Percentiles rank a stretch among this genome's conserved stretches.
Conservation (phyloP, 1,139 yeast genomes). For the Suhomyces taliae region DNA sequence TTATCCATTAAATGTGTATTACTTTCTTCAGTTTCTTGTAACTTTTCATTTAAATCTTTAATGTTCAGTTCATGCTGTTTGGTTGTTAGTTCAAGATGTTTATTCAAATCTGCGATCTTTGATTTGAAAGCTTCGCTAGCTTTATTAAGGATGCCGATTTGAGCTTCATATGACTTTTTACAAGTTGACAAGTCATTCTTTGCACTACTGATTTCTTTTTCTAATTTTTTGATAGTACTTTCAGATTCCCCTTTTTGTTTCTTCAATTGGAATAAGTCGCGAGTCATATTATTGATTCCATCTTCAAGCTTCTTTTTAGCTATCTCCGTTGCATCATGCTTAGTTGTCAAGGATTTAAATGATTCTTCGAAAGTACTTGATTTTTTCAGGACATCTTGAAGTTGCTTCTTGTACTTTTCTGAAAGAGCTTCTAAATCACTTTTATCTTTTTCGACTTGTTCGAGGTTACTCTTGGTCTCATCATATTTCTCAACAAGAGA, state of each 20-base stretch:
- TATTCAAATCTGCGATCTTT: conserved; percentile 25
- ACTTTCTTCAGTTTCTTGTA: conserved; percentile 33
- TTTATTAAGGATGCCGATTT: conserved; percentile 22
- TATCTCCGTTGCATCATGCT: conserved; percentile 30
- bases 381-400: conserved; percentile 30
- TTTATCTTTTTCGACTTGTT: conserved; percentile 10
- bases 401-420: conserved; percentile 27
- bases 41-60: conserved; percentile 23
- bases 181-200: conserved; percentile 11
- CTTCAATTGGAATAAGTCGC: conserved; percentile 70
- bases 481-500: conserved; percentile 3
- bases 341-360: conserved; percentile 22
- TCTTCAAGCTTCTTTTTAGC: conserved; percentile 74
- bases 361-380: conserved; percentile 24
- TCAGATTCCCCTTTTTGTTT: conserved; percentile 59
- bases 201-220: conserved; percentile 37
- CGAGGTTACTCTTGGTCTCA: conserved; percentile 12
- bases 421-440: conserved; percentile 29
- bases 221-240: conserved; percentile 35
- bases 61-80: conserved; percentile 16
- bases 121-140: conserved; percentile 24
- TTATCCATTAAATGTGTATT: conserved; percentile 44
- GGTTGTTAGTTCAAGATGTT: conserved; percentile 12
- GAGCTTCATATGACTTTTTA: conserved; percentile 23
- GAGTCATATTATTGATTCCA: conserved; percentile 87